These are phyloP conservation scores for Crassisporium funariophilum DNA, from an alignment of 768 basidiomycete genomes.

Conservation along the genomic window DNA sequence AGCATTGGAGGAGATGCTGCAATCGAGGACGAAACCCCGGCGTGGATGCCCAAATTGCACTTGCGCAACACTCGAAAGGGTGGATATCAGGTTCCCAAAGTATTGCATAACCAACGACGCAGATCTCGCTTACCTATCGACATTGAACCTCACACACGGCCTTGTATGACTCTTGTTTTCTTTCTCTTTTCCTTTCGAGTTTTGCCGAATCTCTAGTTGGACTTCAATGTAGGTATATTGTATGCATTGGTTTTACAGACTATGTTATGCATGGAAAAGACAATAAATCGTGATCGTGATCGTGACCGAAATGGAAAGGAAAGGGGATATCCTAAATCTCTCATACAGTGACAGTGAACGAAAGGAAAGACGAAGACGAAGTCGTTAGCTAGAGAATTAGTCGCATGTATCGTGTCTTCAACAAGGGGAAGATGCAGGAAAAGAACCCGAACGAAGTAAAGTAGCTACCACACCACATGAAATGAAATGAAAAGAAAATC, in stretches of 20 bases:
- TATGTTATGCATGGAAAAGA: background rate
- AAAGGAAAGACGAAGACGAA: no score
- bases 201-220: no score
- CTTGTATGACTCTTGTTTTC: background rate
- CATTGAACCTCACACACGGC: background rate
- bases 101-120: background rate
- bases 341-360: no score
- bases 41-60: background rate
- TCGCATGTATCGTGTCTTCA: no score
- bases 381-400: no score
- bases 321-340: background rate
- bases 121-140: background rate
- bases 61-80: background rate
- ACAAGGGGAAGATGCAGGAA: background rate
- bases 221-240: background rate
- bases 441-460: background rate
- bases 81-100: background rate
- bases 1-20: constrained; percentile 18
- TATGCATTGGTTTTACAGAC: background rate
- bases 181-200: no score
- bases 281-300: background rate
- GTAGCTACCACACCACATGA: no score
- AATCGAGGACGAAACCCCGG: constrained; percentile 6
- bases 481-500: constrained; percentile 15
- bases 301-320: no score